phyloP scores from a whole-genome alignment of 73 alveolate species.

The Tetrahymena borealis region DNA sequence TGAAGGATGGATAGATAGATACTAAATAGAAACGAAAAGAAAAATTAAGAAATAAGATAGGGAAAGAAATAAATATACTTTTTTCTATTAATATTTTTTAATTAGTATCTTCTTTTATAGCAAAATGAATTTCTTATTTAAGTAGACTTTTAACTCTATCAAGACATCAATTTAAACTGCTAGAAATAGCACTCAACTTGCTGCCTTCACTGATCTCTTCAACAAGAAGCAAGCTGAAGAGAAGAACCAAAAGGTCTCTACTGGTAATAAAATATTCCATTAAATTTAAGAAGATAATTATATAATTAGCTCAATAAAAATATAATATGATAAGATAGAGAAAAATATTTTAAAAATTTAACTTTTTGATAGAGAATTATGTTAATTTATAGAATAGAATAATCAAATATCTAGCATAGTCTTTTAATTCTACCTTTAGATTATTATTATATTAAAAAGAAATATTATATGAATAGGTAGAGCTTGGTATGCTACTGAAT shows the following conservation, averaged over 20 bases:
- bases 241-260: neutral
- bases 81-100: neutral
- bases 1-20: neutral
- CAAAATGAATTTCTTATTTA: neutral
- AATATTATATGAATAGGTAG: conserved; percentile 41
- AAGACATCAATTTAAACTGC: neutral
- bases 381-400: too few relatives aligned
- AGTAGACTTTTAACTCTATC: neutral
- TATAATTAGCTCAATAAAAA: too few relatives aligned
- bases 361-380: too few relatives aligned
- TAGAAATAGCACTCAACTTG: neutral
- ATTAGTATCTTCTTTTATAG: neutral
- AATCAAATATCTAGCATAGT: too few relatives aligned
- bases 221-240: neutral
- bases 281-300: too few relatives aligned
- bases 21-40: neutral
- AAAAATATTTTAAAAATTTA: too few relatives aligned
- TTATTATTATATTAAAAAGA: neutral
- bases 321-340: too few relatives aligned
- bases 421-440: too few relatives aligned
- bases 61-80: neutral
- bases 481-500: conserved; percentile 69
- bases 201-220: neutral
- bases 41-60: neutral
- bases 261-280: neutral